These are phyloP conservation scores for Pelargonium nanum DNA, from an alignment of 345 rosid genomes.

Conservation along the genomic window DNA sequence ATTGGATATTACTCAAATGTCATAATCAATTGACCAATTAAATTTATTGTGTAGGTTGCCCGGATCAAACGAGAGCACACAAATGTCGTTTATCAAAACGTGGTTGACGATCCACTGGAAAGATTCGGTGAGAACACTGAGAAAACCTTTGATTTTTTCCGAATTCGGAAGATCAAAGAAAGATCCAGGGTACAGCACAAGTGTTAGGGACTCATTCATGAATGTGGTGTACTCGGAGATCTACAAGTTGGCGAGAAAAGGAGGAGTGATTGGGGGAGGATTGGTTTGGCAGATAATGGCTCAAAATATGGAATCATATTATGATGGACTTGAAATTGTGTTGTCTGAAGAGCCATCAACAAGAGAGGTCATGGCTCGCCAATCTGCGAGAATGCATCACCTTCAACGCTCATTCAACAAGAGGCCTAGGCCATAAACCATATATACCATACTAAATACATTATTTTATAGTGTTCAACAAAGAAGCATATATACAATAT, in stretches of 20 bases:
- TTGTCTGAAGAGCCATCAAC: conserved; percentile 21
- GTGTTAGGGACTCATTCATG: conserved; percentile 20
- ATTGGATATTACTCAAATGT: too few relatives aligned
- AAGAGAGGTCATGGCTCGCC: conserved; percentile 11
- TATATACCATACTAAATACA: too few relatives aligned
- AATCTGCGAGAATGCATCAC: conserved; percentile 24
- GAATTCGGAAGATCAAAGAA: conserved; percentile 38
- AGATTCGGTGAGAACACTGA: conserved; percentile 20
- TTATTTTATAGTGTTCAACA: too few relatives aligned
- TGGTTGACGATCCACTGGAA: conserved; percentile 29
- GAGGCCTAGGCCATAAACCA: too few relatives aligned
- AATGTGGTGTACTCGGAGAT: conserved; percentile 19
- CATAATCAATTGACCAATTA: too few relatives aligned
- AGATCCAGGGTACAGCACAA: conserved; percentile 17
- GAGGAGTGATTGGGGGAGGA: conserved; percentile 30
- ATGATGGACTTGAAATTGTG: conserved; percentile 35
- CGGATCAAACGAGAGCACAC: conserved; percentile 12
- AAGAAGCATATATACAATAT: too few relatives aligned
- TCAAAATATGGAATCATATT: conserved; percentile 23
- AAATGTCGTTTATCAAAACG: conserved; percentile 21
- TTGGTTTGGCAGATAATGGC: conserved; percentile 42
- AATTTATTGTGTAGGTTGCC: too few relatives aligned
- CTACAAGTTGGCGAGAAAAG: conserved; percentile 15
- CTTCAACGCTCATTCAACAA: conserved; percentile 11
- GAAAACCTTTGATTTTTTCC: conserved; percentile 34